phyloP scores from a whole-genome alignment of 106 monocot species.

The Apostasia shenzhenica region DNA sequence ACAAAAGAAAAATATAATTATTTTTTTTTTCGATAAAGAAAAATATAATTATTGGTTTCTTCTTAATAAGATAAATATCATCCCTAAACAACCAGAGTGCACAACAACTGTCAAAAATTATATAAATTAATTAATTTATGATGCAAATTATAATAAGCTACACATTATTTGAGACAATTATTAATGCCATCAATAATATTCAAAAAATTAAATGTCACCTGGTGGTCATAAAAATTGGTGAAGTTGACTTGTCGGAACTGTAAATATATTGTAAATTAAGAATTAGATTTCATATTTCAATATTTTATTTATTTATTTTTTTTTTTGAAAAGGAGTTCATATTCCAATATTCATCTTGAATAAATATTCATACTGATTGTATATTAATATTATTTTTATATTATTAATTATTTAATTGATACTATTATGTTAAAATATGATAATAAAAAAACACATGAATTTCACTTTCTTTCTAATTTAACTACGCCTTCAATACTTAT shows the following conservation, averaged over 20 bases:
- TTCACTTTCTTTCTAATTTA: too few species aligned
- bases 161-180: background rate
- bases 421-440: too few species aligned
- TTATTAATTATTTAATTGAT: too few species aligned
- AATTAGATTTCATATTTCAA: too few species aligned
- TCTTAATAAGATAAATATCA: background rate
- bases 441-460: too few species aligned
- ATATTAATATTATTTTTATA: too few species aligned
- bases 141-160: background rate
- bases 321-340: too few species aligned
- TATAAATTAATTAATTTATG: background rate
- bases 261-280: too few species aligned
- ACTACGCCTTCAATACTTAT: too few species aligned
- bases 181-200: background rate
- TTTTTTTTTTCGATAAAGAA: background rate
- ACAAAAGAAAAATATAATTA: background rate
- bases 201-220: background rate
- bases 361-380: too few species aligned
- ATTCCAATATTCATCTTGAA: too few species aligned
- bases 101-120: background rate
- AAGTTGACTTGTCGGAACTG: background rate
- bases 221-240: background rate
- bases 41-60: background rate
- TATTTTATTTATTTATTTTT: too few species aligned
- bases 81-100: background rate